Conservation (phyloP, 2,329 filamentous ascomycete genomes). For the Botryotinia convoluta region DNA sequence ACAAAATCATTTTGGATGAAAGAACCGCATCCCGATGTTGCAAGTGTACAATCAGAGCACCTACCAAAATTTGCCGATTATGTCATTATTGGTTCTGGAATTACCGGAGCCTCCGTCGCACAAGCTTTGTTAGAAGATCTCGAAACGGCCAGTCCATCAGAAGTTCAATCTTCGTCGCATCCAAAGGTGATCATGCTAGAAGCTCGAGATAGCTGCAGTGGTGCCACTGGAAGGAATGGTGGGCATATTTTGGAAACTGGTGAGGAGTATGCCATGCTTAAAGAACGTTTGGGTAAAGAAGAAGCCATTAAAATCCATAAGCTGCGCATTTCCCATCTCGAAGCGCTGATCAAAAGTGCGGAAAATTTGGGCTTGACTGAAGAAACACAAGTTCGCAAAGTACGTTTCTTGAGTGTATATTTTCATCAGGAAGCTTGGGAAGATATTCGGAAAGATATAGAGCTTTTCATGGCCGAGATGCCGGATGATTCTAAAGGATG, state of each 20-base stretch:
- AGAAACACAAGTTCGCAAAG: constrained; percentile 8
- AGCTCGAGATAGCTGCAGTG: constrained; percentile 74
- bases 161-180: constrained; percentile 44
- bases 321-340: constrained; percentile 3
- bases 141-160: background rate
- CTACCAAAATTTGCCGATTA: constrained; percentile 20
- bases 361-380: background rate
- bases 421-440: constrained; percentile 6
- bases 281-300: constrained; percentile 1
- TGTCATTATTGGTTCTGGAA: constrained; percentile 28
- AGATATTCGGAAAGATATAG: background rate
- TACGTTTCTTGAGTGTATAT: constrained; percentile 4
- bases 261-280: constrained; percentile 10
- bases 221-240: constrained; percentile 69
- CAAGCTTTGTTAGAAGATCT: constrained; percentile 31
- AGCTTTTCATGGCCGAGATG: constrained; percentile 13
- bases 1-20: constrained; percentile 16
- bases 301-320: background rate
- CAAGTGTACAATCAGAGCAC: background rate
- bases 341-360: background rate
- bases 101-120: constrained; percentile 24
- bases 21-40: constrained; percentile 3
- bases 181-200: constrained; percentile 66
- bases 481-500: background rate
- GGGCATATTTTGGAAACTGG: constrained; percentile 13